These are phyloP conservation scores for Colletotrichum navitas DNA, from an alignment of 2,329 filamentous ascomycete genomes.

Conservation along the genomic window DNA sequence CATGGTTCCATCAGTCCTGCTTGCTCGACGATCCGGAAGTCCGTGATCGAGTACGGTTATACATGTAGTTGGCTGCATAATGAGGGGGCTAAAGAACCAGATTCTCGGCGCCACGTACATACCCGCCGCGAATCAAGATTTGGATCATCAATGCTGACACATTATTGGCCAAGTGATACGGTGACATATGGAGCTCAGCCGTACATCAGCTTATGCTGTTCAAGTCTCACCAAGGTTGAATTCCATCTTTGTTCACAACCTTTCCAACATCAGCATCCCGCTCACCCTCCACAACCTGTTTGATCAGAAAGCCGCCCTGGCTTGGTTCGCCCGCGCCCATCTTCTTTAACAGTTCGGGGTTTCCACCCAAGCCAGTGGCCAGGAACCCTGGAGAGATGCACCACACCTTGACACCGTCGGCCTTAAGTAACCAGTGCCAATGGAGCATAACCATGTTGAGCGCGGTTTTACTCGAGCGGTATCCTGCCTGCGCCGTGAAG, in stretches of 20 bases:
- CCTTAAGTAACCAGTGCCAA: constrained; percentile 55
- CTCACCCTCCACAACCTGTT: constrained; percentile 56
- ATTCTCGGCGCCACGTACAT: background rate
- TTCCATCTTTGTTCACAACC: constrained; percentile 48
- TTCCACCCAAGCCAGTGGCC: constrained; percentile 59
- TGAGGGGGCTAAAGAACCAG: background rate
- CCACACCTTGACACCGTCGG: constrained; percentile 65
- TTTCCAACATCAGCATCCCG: constrained; percentile 57
- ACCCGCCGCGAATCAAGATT: background rate
- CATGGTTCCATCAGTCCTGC: too few relatives aligned
- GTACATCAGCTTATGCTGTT: background rate
- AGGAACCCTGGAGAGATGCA: constrained; percentile 62
- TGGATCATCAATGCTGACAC: background rate
- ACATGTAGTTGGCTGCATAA: background rate
- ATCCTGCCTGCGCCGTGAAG: constrained; percentile 45
- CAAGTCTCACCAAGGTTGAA: constrained; percentile 49
- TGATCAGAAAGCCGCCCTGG: constrained; percentile 54
- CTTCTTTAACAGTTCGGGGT: constrained; percentile 48
- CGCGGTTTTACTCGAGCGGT: constrained; percentile 58
- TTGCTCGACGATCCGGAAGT: too few relatives aligned
- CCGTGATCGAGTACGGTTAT: too few relatives aligned
- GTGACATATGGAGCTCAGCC: background rate
- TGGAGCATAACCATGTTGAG: constrained; percentile 64
- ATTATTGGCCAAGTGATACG: too few relatives aligned
- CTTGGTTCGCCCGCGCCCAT: constrained; percentile 52